Evolutionary conservation across 192 early-diverging fungal species (phyloP), one percentile per base, ranked within the genome.

Genomic region (Dispira simplex): DNA sequence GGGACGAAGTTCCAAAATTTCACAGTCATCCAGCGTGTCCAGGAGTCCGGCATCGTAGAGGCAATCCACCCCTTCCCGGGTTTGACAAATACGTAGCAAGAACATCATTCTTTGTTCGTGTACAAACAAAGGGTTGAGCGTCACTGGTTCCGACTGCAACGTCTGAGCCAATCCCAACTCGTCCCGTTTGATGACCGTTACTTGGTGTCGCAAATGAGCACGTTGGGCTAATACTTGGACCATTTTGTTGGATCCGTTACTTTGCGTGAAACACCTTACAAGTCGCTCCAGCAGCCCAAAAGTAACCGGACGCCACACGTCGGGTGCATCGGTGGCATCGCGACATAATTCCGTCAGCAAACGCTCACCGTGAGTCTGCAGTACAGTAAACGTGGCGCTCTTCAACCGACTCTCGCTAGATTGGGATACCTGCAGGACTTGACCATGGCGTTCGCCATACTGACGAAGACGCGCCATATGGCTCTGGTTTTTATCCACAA

Each of bases 281-380:
- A 98, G 68, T 0, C 84, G 81, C 48, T 88, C 83, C 44, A 97
- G 73, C 5, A 86, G 70, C 9, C 80, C 81, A 62, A 93, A 92
- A 0, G 95, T 88, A 8, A 90, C 83, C 8, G 90, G 90, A 59
- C 90, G 87, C 83, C 88, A 92, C 3, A 88, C 82, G 46, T 82
- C 84, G 28, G 81, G 78, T 8, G 84, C 88, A 64, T 91, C 88
- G 2, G 85, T 81, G 0, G 92, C 95, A 74, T 98, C 95, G 6
- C 79, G 75, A 62, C 86, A 84, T 9, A 90, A 69, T 0, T 81
- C 64, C 60, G 90, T 87, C 26, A 94, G 73, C 55, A 95, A 71
- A 14, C 79, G 74, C 44, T 92, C 89, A 12, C 88, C 85, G 44
- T 75, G 65, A 2, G 74, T 68, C 26, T 75, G 65, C 3, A 85